These are phyloP conservation scores for Microascus cirrosus DNA, from an alignment of 2,329 filamentous ascomycete genomes.

Conservation along the genomic window DNA sequence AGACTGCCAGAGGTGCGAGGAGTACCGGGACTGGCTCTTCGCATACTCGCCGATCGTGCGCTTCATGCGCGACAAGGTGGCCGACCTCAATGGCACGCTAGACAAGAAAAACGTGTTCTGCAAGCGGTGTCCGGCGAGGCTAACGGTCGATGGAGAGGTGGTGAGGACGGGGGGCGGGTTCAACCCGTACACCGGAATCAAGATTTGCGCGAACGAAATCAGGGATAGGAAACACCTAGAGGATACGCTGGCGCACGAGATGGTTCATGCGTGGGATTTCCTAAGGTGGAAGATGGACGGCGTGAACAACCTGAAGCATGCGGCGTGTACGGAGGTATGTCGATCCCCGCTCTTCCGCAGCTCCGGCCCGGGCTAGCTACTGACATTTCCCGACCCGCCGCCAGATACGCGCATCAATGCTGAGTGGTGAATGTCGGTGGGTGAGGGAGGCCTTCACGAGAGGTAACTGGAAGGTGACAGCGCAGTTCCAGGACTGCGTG, in stretches of 20 bases:
- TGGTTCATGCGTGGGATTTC: slow-evolving; percentile 96
- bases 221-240: slow-evolving; percentile 71
- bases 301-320: slow-evolving; percentile 67
- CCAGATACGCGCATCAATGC: slow-evolving; percentile 82
- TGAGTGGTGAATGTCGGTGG: slow-evolving; percentile 92
- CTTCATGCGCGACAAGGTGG: slow-evolving; percentile 76
- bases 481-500: slow-evolving; percentile 92
- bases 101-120: slow-evolving; percentile 70
- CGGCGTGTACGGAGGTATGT: slow-evolving; percentile 81
- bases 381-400: not conserved
- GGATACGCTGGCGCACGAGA: slow-evolving; percentile 91
- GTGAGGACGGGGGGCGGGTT: slow-evolving; percentile 71
- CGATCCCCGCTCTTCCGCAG: not conserved
- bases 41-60: slow-evolving; percentile 75
- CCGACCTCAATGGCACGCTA: slow-evolving; percentile 65
- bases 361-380: not conserved
- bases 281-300: slow-evolving; percentile 84
- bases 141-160: slow-evolving; percentile 46
- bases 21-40: slow-evolving; percentile 74
- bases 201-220: slow-evolving; percentile 89
- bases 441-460: slow-evolving; percentile 73
- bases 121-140: slow-evolving; percentile 56
- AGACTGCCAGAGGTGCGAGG: slow-evolving; percentile 74
- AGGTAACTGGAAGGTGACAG: slow-evolving; percentile 78
- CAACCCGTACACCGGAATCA: slow-evolving; percentile 72